Conservation (phyloP, 148 eudicot genomes). For the Drosera capensis region DNA sequence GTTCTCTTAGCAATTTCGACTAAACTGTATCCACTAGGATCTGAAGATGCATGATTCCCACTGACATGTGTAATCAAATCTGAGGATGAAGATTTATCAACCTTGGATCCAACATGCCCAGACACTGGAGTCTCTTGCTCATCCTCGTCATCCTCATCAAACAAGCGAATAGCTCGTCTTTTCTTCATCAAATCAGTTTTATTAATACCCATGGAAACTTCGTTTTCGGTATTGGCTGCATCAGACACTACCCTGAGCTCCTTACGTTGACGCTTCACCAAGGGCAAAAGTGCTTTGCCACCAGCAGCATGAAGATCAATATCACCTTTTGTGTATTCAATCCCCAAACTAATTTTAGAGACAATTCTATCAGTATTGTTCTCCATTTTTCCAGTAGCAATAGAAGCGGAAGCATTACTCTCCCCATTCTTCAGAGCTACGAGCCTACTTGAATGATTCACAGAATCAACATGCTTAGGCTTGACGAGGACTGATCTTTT, state of each 20-base stretch:
- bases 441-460: constrained; percentile 16
- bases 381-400: background rate
- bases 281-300: too few relatives aligned
- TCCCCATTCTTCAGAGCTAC: constrained; percentile 2
- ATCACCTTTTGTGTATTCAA: too few relatives aligned
- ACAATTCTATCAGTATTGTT: too few relatives aligned
- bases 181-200: constrained; percentile 25
- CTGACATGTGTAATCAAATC: constrained; percentile 8
- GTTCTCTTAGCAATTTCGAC: constrained; percentile 14
- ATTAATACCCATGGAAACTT: background rate
- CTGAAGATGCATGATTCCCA: constrained; percentile 13
- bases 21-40: constrained; percentile 12
- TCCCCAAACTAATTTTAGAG: too few relatives aligned
- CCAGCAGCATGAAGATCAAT: too few relatives aligned
- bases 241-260: too few relatives aligned
- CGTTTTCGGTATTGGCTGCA: too few relatives aligned
- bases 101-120: constrained; percentile 15
- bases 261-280: too few relatives aligned
- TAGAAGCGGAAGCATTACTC: background rate
- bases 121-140: constrained; percentile 80
- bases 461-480: constrained; percentile 27
- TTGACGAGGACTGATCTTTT: constrained; percentile 22
- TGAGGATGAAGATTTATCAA: constrained; percentile 13
- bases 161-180: constrained; percentile 70
- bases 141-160: constrained; percentile 57